Evolutionary conservation across 2,329 filamentous ascomycete species (phyloP).

Genomic region (Gyromitra esculenta): DNA sequence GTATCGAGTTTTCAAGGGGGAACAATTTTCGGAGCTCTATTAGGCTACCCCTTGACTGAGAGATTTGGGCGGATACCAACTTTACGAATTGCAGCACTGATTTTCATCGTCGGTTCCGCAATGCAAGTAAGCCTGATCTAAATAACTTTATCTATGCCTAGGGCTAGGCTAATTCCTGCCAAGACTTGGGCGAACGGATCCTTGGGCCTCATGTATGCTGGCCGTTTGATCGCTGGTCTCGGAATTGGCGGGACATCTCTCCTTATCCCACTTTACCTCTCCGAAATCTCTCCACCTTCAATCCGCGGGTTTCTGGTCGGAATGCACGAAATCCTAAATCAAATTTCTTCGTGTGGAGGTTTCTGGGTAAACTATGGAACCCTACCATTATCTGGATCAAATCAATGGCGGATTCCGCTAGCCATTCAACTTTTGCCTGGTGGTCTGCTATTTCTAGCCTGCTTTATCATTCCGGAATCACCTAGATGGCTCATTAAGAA

Average conservation of each 20-base stretch:
- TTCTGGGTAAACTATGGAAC: slow-evolving; percentile 72
- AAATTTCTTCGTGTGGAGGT: slow-evolving; percentile 71
- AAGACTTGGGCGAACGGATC: slow-evolving; percentile 58
- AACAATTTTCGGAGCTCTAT: slow-evolving; percentile 62
- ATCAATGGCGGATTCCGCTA: slow-evolving; percentile 73
- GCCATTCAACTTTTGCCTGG: slow-evolving; percentile 63
- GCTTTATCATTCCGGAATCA: slow-evolving; percentile 57
- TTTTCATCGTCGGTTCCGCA: slow-evolving; percentile 63
- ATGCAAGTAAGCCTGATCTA: slow-evolving; percentile 52
- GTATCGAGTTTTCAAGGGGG: slow-evolving; percentile 61
- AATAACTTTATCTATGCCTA: neutral
- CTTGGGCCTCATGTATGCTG: slow-evolving; percentile 67
- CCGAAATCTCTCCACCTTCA: slow-evolving; percentile 70
- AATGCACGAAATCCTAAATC: slow-evolving; percentile 74
- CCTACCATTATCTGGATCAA: slow-evolving; percentile 63
- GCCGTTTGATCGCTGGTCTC: slow-evolving; percentile 71
- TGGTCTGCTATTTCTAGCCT: slow-evolving; percentile 56
- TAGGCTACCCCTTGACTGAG: slow-evolving; percentile 64
- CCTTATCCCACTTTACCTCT: slow-evolving; percentile 71
- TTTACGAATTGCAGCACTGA: slow-evolving; percentile 63
- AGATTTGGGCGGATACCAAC: slow-evolving; percentile 64
- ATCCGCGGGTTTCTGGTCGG: slow-evolving; percentile 73
- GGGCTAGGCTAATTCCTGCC: neutral
- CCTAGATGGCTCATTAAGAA: slow-evolving; percentile 57
- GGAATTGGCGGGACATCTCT: slow-evolving; percentile 72